phyloP scores from a whole-genome alignment of 1,284 basidiomycete species.

The Takashimella koratensis region DNA sequence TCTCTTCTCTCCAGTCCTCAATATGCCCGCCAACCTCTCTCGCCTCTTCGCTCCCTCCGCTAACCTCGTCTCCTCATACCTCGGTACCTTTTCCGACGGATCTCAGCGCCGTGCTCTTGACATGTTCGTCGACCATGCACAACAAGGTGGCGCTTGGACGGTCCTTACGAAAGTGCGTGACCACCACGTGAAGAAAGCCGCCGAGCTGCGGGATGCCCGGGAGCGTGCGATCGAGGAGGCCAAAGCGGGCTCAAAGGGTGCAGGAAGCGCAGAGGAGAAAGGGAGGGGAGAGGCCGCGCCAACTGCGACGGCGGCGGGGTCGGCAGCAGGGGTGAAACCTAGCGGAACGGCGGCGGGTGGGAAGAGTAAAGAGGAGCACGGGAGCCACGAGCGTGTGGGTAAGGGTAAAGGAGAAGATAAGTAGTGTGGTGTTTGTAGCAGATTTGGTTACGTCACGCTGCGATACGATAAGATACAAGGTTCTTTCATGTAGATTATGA shows the following conservation, averaged over 20 bases:
- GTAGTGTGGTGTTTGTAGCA: too few relatives aligned
- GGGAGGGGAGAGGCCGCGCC: too few relatives aligned
- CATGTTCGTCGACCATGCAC: constrained; percentile 7
- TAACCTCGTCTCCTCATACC: constrained; percentile 26
- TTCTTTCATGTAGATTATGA: too few relatives aligned
- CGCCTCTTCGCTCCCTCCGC: constrained; percentile 28
- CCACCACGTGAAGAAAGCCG: neutral
- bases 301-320: too few relatives aligned
- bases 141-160: neutral
- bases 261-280: neutral
- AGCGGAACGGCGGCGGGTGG: too few relatives aligned
- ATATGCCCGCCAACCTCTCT: constrained; percentile 11
- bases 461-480: too few relatives aligned
- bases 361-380: too few relatives aligned
- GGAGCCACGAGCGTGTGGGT: too few relatives aligned
- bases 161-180: neutral
- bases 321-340: too few relatives aligned
- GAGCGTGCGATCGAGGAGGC: neutral
- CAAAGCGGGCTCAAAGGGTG: neutral
- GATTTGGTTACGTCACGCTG: too few relatives aligned
- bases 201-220: neutral
- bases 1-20: constrained; percentile 32
- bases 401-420: too few relatives aligned
- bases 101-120: constrained; percentile 22
- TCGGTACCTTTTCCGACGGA: constrained; percentile 30